These are phyloP conservation scores for Barbarea vulgaris DNA, from an alignment of 345 rosid species.

Conservation along the genomic window DNA sequence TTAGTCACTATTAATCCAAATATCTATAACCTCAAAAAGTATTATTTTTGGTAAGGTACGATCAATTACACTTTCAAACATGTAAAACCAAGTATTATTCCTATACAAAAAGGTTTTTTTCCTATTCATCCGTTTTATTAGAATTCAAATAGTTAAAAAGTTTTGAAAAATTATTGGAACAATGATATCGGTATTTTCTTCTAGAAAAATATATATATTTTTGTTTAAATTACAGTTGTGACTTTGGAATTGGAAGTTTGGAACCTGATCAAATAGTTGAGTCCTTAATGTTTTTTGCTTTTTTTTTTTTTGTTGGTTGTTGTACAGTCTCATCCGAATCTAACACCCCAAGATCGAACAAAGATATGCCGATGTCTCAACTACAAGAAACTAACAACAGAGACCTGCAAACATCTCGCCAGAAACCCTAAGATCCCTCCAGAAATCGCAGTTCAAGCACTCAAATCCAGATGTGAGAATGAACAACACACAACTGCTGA, in stretches of 20 bases:
- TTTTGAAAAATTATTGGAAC: neutral
- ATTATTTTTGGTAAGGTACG: neutral
- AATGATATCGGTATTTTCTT: neutral
- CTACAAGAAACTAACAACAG: slow-evolving; percentile 64
- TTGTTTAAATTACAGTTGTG: neutral
- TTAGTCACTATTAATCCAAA: neutral
- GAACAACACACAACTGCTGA: slow-evolving; percentile 16
- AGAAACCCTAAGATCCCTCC: slow-evolving; percentile 84
- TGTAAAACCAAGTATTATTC: neutral
- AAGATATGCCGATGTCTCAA: slow-evolving; percentile 67
- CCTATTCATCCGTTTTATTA: neutral
- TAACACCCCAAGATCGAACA: slow-evolving; percentile 59
- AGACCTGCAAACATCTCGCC: slow-evolving; percentile 68
- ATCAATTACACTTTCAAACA: neutral
- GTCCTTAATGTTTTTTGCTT: neutral
- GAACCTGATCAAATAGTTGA: neutral
- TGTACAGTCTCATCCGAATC: slow-evolving; percentile 68
- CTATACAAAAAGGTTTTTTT: neutral
- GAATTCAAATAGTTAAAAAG: neutral
- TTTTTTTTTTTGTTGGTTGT: neutral
- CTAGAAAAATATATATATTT: too few species aligned
- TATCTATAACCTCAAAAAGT: slow-evolving; percentile 10
- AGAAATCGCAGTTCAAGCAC: slow-evolving; percentile 61
- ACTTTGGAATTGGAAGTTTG: neutral
- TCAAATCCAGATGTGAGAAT: slow-evolving; percentile 48